Evolutionary conservation across 1,284 basidiomycete genomes (phyloP).

Genomic region (Fomitopsis schrenkii): DNA sequence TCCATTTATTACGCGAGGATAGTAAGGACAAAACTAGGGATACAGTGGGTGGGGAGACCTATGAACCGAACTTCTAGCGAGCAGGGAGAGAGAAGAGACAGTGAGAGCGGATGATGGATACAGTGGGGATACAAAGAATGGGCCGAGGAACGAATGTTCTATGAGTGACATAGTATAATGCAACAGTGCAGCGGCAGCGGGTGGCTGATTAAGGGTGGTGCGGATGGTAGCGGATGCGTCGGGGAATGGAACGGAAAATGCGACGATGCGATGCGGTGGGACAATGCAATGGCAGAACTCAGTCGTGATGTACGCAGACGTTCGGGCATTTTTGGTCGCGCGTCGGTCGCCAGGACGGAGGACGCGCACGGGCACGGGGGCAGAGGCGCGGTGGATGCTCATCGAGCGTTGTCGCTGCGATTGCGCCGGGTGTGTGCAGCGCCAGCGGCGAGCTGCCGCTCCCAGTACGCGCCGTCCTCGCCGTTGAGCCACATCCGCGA

Average conservation of each 20-base stretch:
- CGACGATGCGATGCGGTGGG: background rate
- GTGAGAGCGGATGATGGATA: background rate
- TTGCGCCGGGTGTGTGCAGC: slow-evolving; percentile 31
- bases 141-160: background rate
- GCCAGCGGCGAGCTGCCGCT: slow-evolving; percentile 46
- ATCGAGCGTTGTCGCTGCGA: slow-evolving; percentile 27
- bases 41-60: slow-evolving; percentile 14
- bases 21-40: slow-evolving; percentile 11
- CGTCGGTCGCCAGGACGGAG: too few relatives aligned
- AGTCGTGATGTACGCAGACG: background rate
- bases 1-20: background rate
- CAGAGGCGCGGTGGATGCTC: background rate
- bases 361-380: background rate
- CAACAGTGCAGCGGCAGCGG: background rate
- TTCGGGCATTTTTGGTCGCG: slow-evolving; percentile 4
- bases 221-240: background rate
- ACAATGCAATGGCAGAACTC: background rate
- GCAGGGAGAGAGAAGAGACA: background rate
- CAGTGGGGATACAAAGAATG: background rate
- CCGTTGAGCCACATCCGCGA: slow-evolving; percentile 62
- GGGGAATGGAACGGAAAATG: background rate
- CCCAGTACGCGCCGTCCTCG: slow-evolving; percentile 61
- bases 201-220: background rate
- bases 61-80: slow-evolving; percentile 7
- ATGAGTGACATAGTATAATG: background rate